Evolutionary conservation across 306 rosid species (phyloP).

Genomic region (Sesbania bispinosa): DNA sequence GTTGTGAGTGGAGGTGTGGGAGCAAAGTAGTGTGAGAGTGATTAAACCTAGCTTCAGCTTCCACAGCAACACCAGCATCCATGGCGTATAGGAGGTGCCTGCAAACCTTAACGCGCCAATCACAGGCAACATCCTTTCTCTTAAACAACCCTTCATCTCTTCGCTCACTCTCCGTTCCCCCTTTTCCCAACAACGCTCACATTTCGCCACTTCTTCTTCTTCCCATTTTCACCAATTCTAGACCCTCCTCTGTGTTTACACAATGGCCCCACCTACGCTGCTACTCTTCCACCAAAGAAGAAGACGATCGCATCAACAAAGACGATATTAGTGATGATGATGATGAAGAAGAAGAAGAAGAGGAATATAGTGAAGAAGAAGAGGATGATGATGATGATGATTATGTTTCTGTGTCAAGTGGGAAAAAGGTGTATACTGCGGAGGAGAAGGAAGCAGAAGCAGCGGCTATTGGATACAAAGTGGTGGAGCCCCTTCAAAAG

Average conservation of each 20-base stretch:
- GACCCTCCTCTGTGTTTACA: conserved; percentile 12
- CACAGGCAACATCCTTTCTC: conserved; percentile 48
- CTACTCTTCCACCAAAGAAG: conserved; percentile 51
- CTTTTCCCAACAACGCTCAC: conserved; percentile 25
- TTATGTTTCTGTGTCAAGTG: conserved; percentile 24
- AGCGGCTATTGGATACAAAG: conserved; percentile 65
- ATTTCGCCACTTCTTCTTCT: conserved; percentile 19
- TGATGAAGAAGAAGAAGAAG: conserved; percentile 22
- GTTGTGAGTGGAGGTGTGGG: neutral
- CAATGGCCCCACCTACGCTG: conserved; percentile 40
- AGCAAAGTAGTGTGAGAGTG: neutral
- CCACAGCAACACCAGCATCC: neutral
- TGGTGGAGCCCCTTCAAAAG: conserved; percentile 56
- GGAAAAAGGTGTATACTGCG: conserved; percentile 51
- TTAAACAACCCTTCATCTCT: conserved; percentile 27
- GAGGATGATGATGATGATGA: conserved; percentile 35
- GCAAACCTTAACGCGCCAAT: conserved; percentile 48
- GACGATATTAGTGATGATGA: conserved; percentile 30
- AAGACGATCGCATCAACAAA: conserved; percentile 8
- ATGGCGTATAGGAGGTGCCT: conserved; percentile 78
- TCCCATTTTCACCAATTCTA: conserved; percentile 19
- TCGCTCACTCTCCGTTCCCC: conserved; percentile 24
- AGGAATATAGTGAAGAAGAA: neutral
- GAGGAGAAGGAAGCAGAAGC: conserved; percentile 86
- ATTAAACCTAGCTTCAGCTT: neutral